Base-by-base conservation (phyloP, 2,329 filamentous ascomycete species). In the Botryotinia convoluta region DNA sequence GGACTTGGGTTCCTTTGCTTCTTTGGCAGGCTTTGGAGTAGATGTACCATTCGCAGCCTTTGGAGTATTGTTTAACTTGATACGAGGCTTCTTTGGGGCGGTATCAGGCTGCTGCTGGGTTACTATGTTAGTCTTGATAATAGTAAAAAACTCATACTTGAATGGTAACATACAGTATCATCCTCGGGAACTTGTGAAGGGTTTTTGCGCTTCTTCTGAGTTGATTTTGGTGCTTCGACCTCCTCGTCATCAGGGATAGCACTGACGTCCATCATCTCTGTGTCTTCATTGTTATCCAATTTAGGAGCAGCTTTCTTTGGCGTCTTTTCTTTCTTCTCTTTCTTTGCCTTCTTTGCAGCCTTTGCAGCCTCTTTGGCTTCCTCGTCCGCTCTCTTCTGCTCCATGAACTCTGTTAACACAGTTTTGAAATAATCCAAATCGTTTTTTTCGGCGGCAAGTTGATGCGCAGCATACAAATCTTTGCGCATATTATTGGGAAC, bases 121-220 rank as follows among this genome's bases (percentile, higher is more conserved):
- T 45, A 39, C 26, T 14, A 61, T 51, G 32, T 72, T 69, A 72
- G 63, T 39, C 16, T 60, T 26, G 10, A 39, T 61, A 57, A 57
- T 9, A 18, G 14, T 16, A 14, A 35, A 20, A 20, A 61, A 48
- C 3, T 60, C 26, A 42, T 18, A 14, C 61, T 39, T 32, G n/a
- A 44, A 29, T 16, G 29, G 14, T n/a, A 60, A 78, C 86, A 83
- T 81, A 91, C 90, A 83, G 91, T 92, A 37, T 86, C 87, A n/a
- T 90, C 90, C 72, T 97, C 94, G 22, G 51, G 37, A 35, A 20
- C 59, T 26, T 68, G 70, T 57, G 70, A 62, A 59, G 90, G 92
- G 80, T 93, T 91, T 88, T 97, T 97, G 79, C 94, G 91, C 87
- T 97, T 97, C 88, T 92, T 93, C 68, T 83, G 83, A 80, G 88